Conservation (phyloP, 2,329 filamentous ascomycete genomes). For the Mariannaea elegans region DNA sequence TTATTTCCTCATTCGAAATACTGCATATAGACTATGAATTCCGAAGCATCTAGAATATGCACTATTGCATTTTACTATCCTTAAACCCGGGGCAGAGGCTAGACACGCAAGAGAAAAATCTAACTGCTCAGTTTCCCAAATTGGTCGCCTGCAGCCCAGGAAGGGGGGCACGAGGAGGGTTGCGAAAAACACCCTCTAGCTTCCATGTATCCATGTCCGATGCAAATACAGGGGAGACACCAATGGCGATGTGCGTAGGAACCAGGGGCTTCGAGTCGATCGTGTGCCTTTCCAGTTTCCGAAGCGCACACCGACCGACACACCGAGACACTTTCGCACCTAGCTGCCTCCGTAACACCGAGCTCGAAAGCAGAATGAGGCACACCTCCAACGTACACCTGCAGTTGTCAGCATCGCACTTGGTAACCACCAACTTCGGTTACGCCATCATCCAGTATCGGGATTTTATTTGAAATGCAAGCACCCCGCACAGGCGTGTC, state of each 20-base stretch:
- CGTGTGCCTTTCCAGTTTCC: background rate
- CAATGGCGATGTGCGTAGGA: no score
- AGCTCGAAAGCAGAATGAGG: no score
- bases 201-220: no score
- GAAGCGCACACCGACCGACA: slow-evolving; percentile 7
- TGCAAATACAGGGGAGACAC: no score
- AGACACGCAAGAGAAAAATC: background rate
- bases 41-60: slow-evolving; percentile 8
- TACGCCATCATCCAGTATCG: slow-evolving; percentile 12
- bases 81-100: background rate
- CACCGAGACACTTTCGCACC: slow-evolving; percentile 8
- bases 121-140: no score
- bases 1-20: slow-evolving; percentile 5
- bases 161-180: no score
- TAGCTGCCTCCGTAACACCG: no score
- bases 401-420: no score
- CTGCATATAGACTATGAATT: slow-evolving; percentile 8
- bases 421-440: background rate
- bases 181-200: no score
- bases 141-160: no score
- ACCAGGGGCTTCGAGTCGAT: background rate
- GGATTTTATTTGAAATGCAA: slow-evolving; percentile 6
- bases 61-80: background rate
- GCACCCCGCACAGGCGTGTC: slow-evolving; percentile 7
- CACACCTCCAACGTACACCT: no score